Percentiles rank a stretch among this genome's conserved stretches.
Conservation (phyloP, 352 stramenopile species). For the Pythium biforme region DNA sequence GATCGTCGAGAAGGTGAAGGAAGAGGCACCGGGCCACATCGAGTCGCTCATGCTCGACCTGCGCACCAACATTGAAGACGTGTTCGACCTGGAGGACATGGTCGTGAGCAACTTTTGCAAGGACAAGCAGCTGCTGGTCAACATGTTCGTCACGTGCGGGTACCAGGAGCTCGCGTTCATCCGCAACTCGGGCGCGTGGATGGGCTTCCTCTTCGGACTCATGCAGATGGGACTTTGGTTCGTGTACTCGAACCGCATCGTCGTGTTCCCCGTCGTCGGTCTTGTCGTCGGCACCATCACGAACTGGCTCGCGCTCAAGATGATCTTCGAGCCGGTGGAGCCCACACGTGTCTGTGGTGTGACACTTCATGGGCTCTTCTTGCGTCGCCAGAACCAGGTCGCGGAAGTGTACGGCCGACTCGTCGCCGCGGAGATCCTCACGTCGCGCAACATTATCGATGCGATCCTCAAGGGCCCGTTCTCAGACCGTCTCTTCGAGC, state of each 20-base stretch:
- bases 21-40: conserved; percentile 90
- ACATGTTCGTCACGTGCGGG: conserved; percentile 93
- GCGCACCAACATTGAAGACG: conserved; percentile 92
- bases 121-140: conserved; percentile 94
- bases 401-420: conserved; percentile 86
- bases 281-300: conserved; percentile 95
- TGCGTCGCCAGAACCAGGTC: conserved; percentile 91
- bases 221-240: conserved; percentile 91
- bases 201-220: conserved; percentile 86
- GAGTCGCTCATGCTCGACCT: conserved; percentile 94
- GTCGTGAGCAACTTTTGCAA: conserved; percentile 92
- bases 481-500: conserved; percentile 79
- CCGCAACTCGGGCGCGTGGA: conserved; percentile 88
- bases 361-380: conserved; percentile 94
- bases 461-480: conserved; percentile 86
- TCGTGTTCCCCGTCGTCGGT: conserved; percentile 89
- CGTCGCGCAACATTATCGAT: conserved; percentile 86
- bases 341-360: conserved; percentile 75
- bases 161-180: conserved; percentile 93
- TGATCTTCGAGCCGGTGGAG: conserved; percentile 91
- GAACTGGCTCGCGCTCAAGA: conserved; percentile 94
- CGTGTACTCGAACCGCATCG: conserved; percentile 73
- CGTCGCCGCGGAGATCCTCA: conserved; percentile 83
- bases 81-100: conserved; percentile 96
- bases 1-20: conserved; percentile 94